These are phyloP conservation scores for Crithidia bombi DNA, from an alignment of 208 protist genomes.

Conservation along the genomic window DNA sequence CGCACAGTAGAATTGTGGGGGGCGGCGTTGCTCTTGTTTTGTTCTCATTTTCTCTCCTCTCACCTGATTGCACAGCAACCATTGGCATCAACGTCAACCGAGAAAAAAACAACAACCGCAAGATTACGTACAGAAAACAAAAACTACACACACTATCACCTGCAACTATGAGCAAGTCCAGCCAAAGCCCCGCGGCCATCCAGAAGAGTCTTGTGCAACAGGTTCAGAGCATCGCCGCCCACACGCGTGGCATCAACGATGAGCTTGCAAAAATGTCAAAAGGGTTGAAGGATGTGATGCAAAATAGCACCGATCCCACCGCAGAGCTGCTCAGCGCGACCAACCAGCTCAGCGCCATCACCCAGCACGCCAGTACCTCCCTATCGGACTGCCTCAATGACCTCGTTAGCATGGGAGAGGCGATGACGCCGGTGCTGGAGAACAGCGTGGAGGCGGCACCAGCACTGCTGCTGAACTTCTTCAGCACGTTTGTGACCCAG, in stretches of 20 bases:
- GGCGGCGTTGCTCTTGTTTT: too few species aligned
- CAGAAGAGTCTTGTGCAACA: conserved; percentile 30
- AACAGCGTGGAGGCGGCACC: conserved; percentile 48
- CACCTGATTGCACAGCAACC: background rate
- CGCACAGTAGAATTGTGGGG: background rate
- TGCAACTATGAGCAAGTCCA: conserved; percentile 11
- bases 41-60: background rate
- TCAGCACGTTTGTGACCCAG: conserved; percentile 61
- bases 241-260: conserved; percentile 32
- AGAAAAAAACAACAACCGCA: too few species aligned
- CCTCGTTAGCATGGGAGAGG: conserved; percentile 64
- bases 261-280: conserved; percentile 30
- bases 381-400: conserved; percentile 63
- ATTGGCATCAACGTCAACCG: too few species aligned
- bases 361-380: conserved; percentile 15
- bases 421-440: conserved; percentile 66
- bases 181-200: conserved; percentile 13
- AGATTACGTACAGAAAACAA: too few species aligned
- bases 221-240: conserved; percentile 31
- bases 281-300: conserved; percentile 17
- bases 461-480: conserved; percentile 72
- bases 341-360: conserved; percentile 20
- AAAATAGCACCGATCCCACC: conserved; percentile 18
- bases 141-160: too few species aligned
- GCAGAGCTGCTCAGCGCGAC: conserved; percentile 23